Evolutionary conservation across 176 grass and related monocot species (phyloP), one percentile per base, ranked within the genome.

Genomic region (Musa schizocarpa): DNA sequence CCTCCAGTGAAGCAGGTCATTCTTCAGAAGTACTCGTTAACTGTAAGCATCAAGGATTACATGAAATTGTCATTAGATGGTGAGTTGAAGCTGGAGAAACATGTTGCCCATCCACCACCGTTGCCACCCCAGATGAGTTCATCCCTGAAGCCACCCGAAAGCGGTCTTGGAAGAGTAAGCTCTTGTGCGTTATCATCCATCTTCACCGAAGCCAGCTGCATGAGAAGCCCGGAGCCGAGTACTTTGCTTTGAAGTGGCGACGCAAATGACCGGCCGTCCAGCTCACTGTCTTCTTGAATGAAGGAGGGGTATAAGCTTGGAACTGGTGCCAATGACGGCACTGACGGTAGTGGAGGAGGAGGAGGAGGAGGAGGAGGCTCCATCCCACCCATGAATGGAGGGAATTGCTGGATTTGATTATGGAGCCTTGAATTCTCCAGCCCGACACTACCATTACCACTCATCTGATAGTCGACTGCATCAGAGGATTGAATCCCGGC

Each of bases 331-430:
- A 89, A 80, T 9, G 65, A 53, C 16, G 77, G 2, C 34, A 34
- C 76, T 22, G 76, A 53, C 54, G 53, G 22, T 13, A 61, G 72
- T 5, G 73, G 62, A 34, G 55, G 49, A 29, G 74, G 74, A 29
- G 74, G 74, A 22, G 0, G 22, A 43, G 83, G 87, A 52, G 87
- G 76, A 0, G 75, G 26, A 16, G 84, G 50, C 9, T 82, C 83
- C 21, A 88, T 74, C 63, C 68, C 88, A 24, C 79, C 78, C 12
- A 93, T 50, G 84, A 93, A 88, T 20, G 26, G 5, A 22, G 90
- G 90, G 81, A 90, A 93, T 56, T 88, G 89, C 50, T 84, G 82
- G 27, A 76, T 84, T 79, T 85, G 85, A 64, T 87, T 84, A 26
- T 78, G 76, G 52, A 86, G 9, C 83, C 90, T 82, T 84, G 84